Percentiles rank a stretch among this genome's conserved stretches.
Evolutionary conservation across 1,284 basidiomycete genomes (phyloP).

Genomic region (Ganoderma lingzhi): DNA sequence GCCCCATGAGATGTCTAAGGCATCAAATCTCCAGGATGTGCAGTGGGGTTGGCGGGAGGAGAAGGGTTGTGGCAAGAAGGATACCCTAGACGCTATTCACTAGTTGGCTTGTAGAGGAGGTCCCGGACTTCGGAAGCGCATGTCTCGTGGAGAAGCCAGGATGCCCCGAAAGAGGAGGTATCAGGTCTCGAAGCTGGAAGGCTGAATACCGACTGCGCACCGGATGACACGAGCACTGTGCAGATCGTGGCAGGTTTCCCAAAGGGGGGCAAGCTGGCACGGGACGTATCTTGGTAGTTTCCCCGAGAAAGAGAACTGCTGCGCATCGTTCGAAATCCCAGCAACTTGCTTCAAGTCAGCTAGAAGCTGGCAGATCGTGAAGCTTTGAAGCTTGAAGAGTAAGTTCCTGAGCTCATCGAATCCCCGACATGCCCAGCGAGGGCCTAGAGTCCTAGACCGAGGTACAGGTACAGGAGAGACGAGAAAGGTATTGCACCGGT

Average conservation of each 20-base stretch:
- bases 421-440: background rate
- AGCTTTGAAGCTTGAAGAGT: background rate
- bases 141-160: background rate
- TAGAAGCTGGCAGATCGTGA: background rate
- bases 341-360: background rate
- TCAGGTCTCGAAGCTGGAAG: background rate
- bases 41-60: background rate
- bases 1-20: background rate
- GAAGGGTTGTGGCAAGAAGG: background rate
- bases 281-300: background rate
- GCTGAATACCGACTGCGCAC: background rate
- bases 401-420: background rate
- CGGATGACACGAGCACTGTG: background rate
- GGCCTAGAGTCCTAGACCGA: background rate
- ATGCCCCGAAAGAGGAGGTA: background rate
- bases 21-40: background rate
- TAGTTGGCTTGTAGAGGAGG: background rate
- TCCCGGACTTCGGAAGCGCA: background rate
- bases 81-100: background rate
- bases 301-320: background rate
- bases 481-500: background rate
- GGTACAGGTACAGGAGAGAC: background rate
- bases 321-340: constrained; percentile 6
- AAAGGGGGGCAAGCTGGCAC: background rate
- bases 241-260: constrained; percentile 2